A percentile compares a stretch with the other conserved stretches of the same genome.
These are phyloP conservation scores for Striga asiatica DNA, from an alignment of 257 asterid genomes.

Conservation along the genomic window DNA sequence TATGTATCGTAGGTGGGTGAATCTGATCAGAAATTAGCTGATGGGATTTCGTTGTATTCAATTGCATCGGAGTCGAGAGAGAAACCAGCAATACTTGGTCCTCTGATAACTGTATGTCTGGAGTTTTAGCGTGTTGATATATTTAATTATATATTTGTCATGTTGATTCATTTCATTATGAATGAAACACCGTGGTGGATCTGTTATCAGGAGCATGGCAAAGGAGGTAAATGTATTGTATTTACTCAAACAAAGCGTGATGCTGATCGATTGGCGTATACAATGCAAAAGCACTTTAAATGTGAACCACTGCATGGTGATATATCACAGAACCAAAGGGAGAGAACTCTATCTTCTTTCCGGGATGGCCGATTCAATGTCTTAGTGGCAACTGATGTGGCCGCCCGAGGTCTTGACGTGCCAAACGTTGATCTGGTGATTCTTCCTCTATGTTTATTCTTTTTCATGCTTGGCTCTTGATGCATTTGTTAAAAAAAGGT, in stretches of 20 bases:
- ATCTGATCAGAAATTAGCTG: conserved; percentile 81
- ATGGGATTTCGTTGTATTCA: conserved; percentile 68
- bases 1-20: conserved; percentile 76
- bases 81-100: conserved; percentile 69
- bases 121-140: neutral
- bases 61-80: conserved; percentile 50
- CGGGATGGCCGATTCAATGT: conserved; percentile 62
- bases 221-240: conserved; percentile 89
- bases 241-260: conserved; percentile 97
- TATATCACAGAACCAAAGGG: conserved; percentile 79
- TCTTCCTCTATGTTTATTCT: conserved; percentile 10
- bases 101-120: conserved; percentile 56
- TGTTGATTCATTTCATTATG: neutral
- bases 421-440: conserved; percentile 94
- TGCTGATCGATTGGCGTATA: conserved; percentile 75
- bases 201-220: conserved; percentile 68
- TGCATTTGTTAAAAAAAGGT: too few relatives aligned
- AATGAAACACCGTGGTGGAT: neutral
- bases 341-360: conserved; percentile 74
- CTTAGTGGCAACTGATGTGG: conserved; percentile 93
- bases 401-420: conserved; percentile 98
- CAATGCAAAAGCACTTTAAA: conserved; percentile 46
- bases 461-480: neutral
- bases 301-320: conserved; percentile 97
- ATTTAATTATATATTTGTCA: too few relatives aligned